Conservation (phyloP, 2,329 filamentous ascomycete genomes). For the Fusarium sp. region DNA sequence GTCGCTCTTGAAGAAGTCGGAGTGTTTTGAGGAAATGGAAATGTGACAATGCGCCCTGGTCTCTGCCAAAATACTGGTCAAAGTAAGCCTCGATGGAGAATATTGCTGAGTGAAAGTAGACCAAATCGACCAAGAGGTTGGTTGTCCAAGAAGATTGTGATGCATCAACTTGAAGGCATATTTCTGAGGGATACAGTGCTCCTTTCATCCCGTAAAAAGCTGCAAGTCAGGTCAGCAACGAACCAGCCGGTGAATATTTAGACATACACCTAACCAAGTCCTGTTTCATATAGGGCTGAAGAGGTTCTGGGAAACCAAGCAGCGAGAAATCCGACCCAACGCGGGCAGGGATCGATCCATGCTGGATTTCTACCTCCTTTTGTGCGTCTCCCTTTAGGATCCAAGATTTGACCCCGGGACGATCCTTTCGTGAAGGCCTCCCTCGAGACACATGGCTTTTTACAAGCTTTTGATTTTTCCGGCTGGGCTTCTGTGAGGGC, state of each 20-base stretch:
- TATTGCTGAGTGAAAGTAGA: conserved; percentile 34
- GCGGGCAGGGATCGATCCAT: conserved; percentile 17
- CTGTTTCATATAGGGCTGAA: conserved; percentile 37
- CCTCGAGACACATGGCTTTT: conserved; percentile 24
- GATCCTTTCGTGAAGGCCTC: background rate
- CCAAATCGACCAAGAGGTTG: conserved; percentile 22
- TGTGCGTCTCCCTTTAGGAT: conserved; percentile 6
- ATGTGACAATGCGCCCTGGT: conserved; percentile 11
- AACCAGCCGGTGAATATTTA: fast-evolving
- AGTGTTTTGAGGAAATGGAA: conserved; percentile 38
- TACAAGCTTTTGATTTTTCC: background rate
- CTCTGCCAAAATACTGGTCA: conserved; percentile 5
- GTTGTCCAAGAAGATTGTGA: conserved; percentile 31
- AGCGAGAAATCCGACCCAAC: conserved; percentile 32
- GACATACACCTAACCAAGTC: conserved; percentile 22
- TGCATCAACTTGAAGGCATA: conserved; percentile 31
- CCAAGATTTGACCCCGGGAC: conserved; percentile 19
- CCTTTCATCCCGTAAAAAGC: conserved; percentile 25
- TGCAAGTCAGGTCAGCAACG: background rate
- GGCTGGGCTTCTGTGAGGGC: background rate
- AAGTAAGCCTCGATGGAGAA: conserved; percentile 30
- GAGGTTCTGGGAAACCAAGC: conserved; percentile 34
- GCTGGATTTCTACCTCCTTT: background rate
- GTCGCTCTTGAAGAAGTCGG: conserved; percentile 26
- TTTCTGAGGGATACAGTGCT: conserved; percentile 29